Base-by-base conservation (phyloP, 1,139 yeast species). In the Nakaseomyces glabratus region DNA sequence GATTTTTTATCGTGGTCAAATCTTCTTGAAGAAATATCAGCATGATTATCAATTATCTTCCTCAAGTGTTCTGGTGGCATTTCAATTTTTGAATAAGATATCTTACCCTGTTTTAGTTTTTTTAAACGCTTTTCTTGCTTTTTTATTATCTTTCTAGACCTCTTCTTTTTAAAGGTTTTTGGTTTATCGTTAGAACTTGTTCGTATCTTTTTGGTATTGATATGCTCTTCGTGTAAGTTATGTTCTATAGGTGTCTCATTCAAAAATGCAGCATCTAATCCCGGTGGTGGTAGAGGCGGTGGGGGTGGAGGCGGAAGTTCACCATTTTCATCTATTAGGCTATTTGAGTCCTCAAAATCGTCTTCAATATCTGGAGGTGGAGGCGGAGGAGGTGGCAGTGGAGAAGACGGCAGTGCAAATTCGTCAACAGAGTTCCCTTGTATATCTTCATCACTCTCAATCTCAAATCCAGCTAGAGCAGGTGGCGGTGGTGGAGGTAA, bases 41-140 rank as follows among this genome's bases (percentile, higher is more conserved):
- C 86, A 52, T 86, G 95, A 45, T 78, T 88, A 35, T 71, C 69
- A 57, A 88, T 76, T 43, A 86, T 82, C 54, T 84, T 85, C 25
- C 98, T 69, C 28, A 90, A 62, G 61, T 88, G 96, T 52, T 88
- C 95, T 0, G 95, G 93, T 0, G 97, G 97, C 90, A 88, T 80
- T 45, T 82, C 88, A 2, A 77, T 73, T 49, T 82, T 84, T 7
- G 84, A 69, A 36, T 68, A 74, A 3, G 74, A 74, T 39, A 63
- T 60, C 2, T 66, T 62, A 1, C 61, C 59, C 20, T 59, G 56
- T 19, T 49, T 47, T 6, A 71, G 63, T 18, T 61, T 61, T 15
- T 46, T 45, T 34, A 38, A 35, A 35, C 60, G 51, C 40, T 29
- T 60, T 19, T 14, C 21, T 11, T 26, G 24, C 4, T 55, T 45